Base-by-base conservation (phyloP, 192 early-diverging fungal species). In the Irineochytrium annulatum region DNA sequence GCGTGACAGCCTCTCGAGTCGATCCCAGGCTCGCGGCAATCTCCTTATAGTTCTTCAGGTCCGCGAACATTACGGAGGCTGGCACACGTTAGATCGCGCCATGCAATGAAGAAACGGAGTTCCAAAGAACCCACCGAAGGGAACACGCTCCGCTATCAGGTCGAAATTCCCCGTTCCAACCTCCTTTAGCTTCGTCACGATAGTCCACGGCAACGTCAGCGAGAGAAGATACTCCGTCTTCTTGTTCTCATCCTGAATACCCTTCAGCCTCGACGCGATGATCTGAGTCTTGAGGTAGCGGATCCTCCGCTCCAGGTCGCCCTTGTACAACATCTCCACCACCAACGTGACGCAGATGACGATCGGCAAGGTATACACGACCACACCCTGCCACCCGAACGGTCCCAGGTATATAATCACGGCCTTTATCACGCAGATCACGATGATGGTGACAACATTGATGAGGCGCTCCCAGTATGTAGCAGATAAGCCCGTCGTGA, bases 41-140 rank as follows among this genome's bases (percentile, higher is more conserved):
- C 37, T 78, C 67, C 43, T 74, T 78, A 67, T 67, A 75, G 66
- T 78, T 78, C 51, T 75, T 74, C 2, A 78, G 55, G 29, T 78
- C 77, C 14, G 66, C 58, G 53, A 78, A 78, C 77, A 78, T 78
- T 33, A 78, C 72, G 14, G 69, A 67, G 0, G 77, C 77, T 78
- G 55, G n/a, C 0, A 56, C 3, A 13, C 4, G 27, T 11, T 16
- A 39, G 28, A 63, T 17, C 26, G 60, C 60, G 13, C 14, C 8
- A 11, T 16, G 32, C 14, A 32, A 33, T 34, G 32, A 32, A 32
- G 54, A 6, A 29, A 55, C 24, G 11, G 16, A 16, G 35, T 24
- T 17, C 49, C 17, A 27, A 57, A 70, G 44, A 66, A 11, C 44
- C 16, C 19, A 69, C 68, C 63, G 32, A 55, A 27, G n/a, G 56